These are phyloP conservation scores for Pachysandra terminalis DNA, from an alignment of 164 flowering plant species.

Conservation along the genomic window DNA sequence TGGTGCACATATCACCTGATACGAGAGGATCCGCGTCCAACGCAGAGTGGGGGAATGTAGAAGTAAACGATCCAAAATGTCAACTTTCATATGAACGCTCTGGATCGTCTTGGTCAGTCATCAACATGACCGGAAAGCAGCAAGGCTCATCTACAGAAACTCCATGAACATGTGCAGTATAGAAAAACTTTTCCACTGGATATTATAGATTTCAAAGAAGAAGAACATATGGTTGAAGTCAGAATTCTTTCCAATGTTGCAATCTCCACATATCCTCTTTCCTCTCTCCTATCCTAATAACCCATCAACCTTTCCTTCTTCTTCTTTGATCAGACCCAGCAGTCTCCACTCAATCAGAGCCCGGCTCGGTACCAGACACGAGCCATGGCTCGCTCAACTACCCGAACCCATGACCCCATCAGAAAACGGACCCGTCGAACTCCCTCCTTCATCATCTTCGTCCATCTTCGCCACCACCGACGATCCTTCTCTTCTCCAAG, in stretches of 20 bases:
- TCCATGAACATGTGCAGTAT: too few species aligned
- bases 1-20: too few species aligned
- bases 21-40: too few species aligned
- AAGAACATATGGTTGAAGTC: too few species aligned
- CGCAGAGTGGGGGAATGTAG: too few species aligned
- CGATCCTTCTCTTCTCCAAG: conserved; percentile 70
- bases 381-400: conserved; percentile 31
- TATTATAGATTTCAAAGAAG: too few species aligned
- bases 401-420: conserved; percentile 18
- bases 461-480: conserved; percentile 52
- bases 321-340: conserved; percentile 13
- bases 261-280: conserved; percentile 21
- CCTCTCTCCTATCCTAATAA: conserved; percentile 14
- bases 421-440: conserved; percentile 63
- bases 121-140: too few species aligned
- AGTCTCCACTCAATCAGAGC: conserved; percentile 18
- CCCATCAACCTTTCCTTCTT: conserved; percentile 6
- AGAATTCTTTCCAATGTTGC: conserved; percentile 29
- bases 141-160: too few species aligned
- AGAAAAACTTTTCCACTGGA: too few species aligned
- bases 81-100: too few species aligned
- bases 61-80: too few species aligned
- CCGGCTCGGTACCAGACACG: conserved; percentile 21
- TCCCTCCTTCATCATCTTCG: conserved; percentile 47
- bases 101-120: too few species aligned